Conservation (phyloP, 495 filamentous ascomycete genomes). For the Penicillium dipodomyicola region DNA sequence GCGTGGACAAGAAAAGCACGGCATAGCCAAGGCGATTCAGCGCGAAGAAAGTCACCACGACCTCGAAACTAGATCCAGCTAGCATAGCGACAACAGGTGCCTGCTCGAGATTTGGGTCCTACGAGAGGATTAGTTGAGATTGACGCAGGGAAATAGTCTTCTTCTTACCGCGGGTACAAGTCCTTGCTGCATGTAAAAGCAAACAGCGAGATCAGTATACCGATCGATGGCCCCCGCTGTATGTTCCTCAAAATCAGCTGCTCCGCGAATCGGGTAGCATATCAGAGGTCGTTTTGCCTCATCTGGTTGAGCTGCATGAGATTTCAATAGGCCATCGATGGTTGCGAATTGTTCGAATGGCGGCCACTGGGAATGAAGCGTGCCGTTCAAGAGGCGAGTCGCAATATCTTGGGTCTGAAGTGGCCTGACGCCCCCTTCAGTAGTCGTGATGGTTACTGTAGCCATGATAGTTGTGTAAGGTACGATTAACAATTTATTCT, state of each 20-base stretch:
- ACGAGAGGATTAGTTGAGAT: not conserved
- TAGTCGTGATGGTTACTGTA: constrained; percentile 18
- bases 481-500: not conserved
- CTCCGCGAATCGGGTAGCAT: constrained; percentile 24
- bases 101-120: constrained; percentile 23
- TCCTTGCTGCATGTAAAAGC: constrained; percentile 25
- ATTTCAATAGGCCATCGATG: constrained; percentile 27
- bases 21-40: constrained; percentile 56
- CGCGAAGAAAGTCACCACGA: constrained; percentile 53
- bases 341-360: constrained; percentile 24
- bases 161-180: constrained; percentile 22
- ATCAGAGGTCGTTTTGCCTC: constrained; percentile 20
- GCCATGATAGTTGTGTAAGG: constrained; percentile 12
- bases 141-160: not conserved
- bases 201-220: constrained; percentile 28
- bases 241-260: constrained; percentile 29
- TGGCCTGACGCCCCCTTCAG: constrained; percentile 9
- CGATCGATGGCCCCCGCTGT: constrained; percentile 26
- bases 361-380: constrained; percentile 27
- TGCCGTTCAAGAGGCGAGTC: constrained; percentile 26
- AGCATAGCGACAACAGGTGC: constrained; percentile 49
- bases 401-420: constrained; percentile 21
- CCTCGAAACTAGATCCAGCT: constrained; percentile 53
- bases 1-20: constrained; percentile 54
- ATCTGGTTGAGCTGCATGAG: constrained; percentile 25